phyloP scores from a whole-genome alignment of 129 eudicot genomes.

The sunflower (Helianthus annuus) region HanXRQr2.0-SUNRISE NC_035447.2:48521601-48522100 shows the following conservation, averaged over 20 bases:
- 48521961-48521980: constrained; percentile 2
- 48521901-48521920: neutral
- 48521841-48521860: neutral
- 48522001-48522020: neutral
- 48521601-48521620: neutral
- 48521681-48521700: constrained; percentile 83
- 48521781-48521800: constrained; percentile 83
- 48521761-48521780: constrained; percentile 83
- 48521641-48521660: neutral
- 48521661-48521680: constrained; percentile 77
- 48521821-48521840: neutral
- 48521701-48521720: constrained; percentile 87
- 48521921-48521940: neutral
- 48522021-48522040: neutral
- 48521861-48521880: neutral
- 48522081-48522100: neutral
- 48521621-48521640: constrained; percentile 18
- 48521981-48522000: constrained; percentile 10
- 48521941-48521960: neutral
- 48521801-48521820: constrained; percentile 44
- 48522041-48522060: neutral
- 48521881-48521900: neutral
- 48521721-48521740: constrained; percentile 87
- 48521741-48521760: constrained; percentile 53
- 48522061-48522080: neutral